Evolutionary conservation across 2,329 filamentous ascomycete genomes (phyloP).

Genomic region (Arthrobotrys entomopaga): DNA sequence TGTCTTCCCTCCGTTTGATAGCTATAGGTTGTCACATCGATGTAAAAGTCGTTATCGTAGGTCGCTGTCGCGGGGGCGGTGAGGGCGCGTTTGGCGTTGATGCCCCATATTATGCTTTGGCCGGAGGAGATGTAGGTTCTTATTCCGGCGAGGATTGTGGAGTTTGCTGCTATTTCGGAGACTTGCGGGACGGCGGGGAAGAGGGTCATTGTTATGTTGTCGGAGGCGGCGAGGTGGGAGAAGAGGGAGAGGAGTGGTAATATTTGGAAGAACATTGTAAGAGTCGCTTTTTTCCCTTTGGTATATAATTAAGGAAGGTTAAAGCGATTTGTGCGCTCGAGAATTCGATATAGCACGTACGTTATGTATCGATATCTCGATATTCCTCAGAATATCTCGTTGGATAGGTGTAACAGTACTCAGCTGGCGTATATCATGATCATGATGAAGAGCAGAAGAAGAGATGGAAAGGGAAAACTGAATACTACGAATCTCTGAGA

Average conservation of each 20-base stretch:
- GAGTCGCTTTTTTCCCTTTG: neutral
- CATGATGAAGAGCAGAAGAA: neutral
- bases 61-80: neutral
- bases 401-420: too few relatives aligned
- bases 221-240: neutral
- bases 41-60: slow-evolving; percentile 16
- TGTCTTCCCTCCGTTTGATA: slow-evolving; percentile 20
- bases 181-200: slow-evolving; percentile 45
- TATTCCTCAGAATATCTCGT: too few relatives aligned
- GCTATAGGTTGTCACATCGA: slow-evolving; percentile 37
- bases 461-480: neutral
- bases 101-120: slow-evolving; percentile 30
- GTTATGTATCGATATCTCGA: neutral
- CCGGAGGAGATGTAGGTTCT: slow-evolving; percentile 6
- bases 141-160: slow-evolving; percentile 13
- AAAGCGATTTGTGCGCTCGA: too few relatives aligned
- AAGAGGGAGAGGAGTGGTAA: neutral
- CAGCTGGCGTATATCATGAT: too few relatives aligned
- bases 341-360: neutral
- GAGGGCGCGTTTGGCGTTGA: slow-evolving; percentile 11
- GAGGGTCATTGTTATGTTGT: slow-evolving; percentile 14
- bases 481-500: neutral
- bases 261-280: slow-evolving; percentile 20
- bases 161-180: slow-evolving; percentile 29
- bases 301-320: neutral